Evolutionary conservation across 306 rosid species (phyloP).

Genomic region (Fragaria vesca): DNA sequence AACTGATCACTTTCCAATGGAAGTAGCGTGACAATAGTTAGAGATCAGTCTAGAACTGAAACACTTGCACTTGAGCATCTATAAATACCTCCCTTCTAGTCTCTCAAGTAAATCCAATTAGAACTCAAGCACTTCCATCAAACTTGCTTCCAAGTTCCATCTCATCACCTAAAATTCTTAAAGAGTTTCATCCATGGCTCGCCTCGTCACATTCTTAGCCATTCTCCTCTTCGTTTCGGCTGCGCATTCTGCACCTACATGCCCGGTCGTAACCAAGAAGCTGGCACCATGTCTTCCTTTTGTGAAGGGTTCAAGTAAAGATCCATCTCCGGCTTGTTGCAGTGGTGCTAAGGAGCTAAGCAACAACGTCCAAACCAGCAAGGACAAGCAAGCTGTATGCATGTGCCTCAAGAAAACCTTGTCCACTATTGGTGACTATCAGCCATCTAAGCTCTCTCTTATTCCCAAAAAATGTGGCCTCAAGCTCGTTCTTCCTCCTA

Average conservation of each 20-base stretch:
- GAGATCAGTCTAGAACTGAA: not conserved
- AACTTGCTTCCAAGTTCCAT: not conserved
- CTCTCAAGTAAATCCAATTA: not conserved
- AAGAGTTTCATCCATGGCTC: conserved; percentile 17
- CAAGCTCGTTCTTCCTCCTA: conserved; percentile 23
- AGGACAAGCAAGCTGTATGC: conserved; percentile 24
- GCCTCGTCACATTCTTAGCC: conserved; percentile 9
- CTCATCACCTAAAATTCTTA: not conserved
- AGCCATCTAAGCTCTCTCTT: conserved; percentile 7
- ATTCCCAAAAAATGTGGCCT: conserved; percentile 29
- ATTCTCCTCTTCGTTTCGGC: conserved; percentile 8
- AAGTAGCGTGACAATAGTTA: conserved; percentile 11
- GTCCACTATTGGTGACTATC: not conserved
- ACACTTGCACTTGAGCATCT: not conserved
- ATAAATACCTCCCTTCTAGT: not conserved
- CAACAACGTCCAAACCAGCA: not conserved
- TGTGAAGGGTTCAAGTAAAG: not conserved
- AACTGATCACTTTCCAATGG: not conserved
- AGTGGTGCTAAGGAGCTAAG: conserved; percentile 18
- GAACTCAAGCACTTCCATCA: not conserved
- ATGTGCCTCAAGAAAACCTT: conserved; percentile 21
- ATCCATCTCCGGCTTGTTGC: conserved; percentile 31
- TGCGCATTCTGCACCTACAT: conserved; percentile 10
- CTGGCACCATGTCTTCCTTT: conserved; percentile 2
- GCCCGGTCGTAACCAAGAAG: not conserved